Conservation (phyloP, 495 filamentous ascomycete species). For the Astrocystis sublimbata region DNA sequence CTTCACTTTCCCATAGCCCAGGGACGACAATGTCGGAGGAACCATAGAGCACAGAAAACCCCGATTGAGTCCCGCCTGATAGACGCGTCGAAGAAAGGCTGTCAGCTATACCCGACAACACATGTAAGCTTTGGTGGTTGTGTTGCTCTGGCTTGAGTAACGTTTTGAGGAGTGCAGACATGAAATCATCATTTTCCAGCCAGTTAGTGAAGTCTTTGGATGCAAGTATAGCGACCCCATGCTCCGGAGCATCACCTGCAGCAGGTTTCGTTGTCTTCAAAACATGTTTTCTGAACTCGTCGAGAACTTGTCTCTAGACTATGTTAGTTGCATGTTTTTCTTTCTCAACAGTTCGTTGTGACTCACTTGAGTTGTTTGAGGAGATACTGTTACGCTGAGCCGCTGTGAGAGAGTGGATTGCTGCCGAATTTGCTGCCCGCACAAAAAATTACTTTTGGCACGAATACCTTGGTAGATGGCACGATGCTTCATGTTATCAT, state of each 20-base stretch:
- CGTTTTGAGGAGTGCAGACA: conserved; percentile 31
- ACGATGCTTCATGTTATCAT: conserved; percentile 22
- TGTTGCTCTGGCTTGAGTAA: conserved; percentile 13
- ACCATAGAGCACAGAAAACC: conserved; percentile 45
- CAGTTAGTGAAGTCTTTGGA: conserved; percentile 38
- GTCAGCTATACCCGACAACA: conserved; percentile 42
- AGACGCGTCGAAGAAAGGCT: conserved; percentile 28
- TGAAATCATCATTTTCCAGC: conserved; percentile 41
- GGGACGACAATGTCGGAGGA: conserved; percentile 33
- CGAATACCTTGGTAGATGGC: conserved; percentile 11
- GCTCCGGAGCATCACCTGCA: neutral
- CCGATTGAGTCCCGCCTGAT: conserved; percentile 29
- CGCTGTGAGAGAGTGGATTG: conserved; percentile 16
- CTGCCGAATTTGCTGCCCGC: conserved; percentile 11
- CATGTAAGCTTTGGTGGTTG: conserved; percentile 18
- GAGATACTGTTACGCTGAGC: conserved; percentile 22
- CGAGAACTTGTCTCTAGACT: conserved; percentile 11
- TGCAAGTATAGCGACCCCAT: conserved; percentile 38
- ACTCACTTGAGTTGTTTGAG: conserved; percentile 24
- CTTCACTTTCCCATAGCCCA: conserved; percentile 27
- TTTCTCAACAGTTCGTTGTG: neutral
- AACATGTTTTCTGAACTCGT: neutral
- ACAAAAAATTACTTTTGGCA: conserved; percentile 8
- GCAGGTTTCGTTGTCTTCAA: neutral
- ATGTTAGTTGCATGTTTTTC: neutral